Conservation (phyloP, 179 eudicot genomes). For the Heliamphora pulchella region DNA sequence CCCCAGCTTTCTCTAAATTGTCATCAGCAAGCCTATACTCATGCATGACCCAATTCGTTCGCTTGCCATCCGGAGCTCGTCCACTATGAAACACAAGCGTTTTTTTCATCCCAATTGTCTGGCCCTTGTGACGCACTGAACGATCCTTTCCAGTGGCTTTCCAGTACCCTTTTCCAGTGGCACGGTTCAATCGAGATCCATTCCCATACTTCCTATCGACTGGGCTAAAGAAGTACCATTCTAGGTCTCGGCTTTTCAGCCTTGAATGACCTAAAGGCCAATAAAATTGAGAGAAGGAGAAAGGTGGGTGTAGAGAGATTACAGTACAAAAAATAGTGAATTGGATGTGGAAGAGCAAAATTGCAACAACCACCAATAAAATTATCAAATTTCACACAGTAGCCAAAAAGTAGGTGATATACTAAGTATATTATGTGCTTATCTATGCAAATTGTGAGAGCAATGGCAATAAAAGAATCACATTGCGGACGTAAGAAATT, state of each 20-base stretch:
- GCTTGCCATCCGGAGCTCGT: constrained; percentile 88
- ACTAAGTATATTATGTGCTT: too few species aligned
- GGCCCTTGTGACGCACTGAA: constrained; percentile 57
- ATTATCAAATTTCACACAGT: not conserved
- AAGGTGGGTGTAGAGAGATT: not conserved
- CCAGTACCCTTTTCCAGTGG: constrained; percentile 91
- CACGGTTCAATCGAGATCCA: constrained; percentile 90
- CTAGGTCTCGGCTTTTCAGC: constrained; percentile 77
- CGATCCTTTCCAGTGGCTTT: constrained; percentile 97
- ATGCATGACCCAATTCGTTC: constrained; percentile 99
- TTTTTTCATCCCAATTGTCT: constrained; percentile 91
- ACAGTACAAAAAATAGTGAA: not conserved
- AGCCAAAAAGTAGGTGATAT: not conserved
- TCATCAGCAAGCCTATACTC: constrained; percentile 81
- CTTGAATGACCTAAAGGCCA: constrained; percentile 54
- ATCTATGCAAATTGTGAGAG: not conserved
- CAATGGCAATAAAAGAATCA: not conserved
- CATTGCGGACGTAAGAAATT: too few species aligned
- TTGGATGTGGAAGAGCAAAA: not conserved
- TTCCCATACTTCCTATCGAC: constrained; percentile 87
- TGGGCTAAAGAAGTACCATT: constrained; percentile 97
- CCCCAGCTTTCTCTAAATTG: constrained; percentile 64
- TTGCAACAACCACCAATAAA: not conserved
- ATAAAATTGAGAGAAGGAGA: constrained; percentile 8
- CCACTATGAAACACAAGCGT: constrained; percentile 94